Evolutionary conservation across 495 filamentous ascomycete species (phyloP), one percentile per base, ranked within the genome.

Genomic region (Aspergillus mulundensis): DNA sequence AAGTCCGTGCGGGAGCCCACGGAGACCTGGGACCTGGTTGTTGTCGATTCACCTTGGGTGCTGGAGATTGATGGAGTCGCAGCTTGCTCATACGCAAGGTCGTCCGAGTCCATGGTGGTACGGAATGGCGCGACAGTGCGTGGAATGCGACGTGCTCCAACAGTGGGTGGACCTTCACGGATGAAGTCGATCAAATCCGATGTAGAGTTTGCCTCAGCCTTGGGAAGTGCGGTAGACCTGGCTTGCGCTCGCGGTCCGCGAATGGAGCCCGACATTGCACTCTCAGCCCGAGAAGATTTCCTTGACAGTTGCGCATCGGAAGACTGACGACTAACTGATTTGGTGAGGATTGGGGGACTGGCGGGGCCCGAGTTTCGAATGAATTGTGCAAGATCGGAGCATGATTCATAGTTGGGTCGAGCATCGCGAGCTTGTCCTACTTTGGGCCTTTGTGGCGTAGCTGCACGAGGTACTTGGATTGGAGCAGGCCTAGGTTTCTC

Each of bases 151-250:
- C 81, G 88, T 50, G 77, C 66, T 24, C 76, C 75, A 10, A 65
- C 66, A 50, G 70, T 75, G 0, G 85, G 83, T 7, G 93, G 86
- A 1, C 93, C 89, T 68, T 88, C 84, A 46, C 91, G 85, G 50
- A 98, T 92, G 72, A 97, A 97, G 63, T 97, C 90, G 49, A 96
- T 95, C 38, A 98, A 72, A 57, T 96, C 94, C 2, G 87, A 86
- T 44, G 84, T 95, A 4, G 38, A 18, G n/a, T 40, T 40, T 61
- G 84, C 81, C 44, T 84, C 84, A 40, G 77, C 80, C 24, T 74
- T 73, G 21, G 81, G 73, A 19, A 81, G 77, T 25, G 79, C 74
- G n/a, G 90, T 81, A 58, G 85, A 81, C 16, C 91, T 86, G 57
- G 91, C 85, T 71, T 91, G 83, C 44, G 90, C 72, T 41, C 77